phyloP scores from a whole-genome alignment of 441 rosid species.

The Capsella rubella region DNA sequence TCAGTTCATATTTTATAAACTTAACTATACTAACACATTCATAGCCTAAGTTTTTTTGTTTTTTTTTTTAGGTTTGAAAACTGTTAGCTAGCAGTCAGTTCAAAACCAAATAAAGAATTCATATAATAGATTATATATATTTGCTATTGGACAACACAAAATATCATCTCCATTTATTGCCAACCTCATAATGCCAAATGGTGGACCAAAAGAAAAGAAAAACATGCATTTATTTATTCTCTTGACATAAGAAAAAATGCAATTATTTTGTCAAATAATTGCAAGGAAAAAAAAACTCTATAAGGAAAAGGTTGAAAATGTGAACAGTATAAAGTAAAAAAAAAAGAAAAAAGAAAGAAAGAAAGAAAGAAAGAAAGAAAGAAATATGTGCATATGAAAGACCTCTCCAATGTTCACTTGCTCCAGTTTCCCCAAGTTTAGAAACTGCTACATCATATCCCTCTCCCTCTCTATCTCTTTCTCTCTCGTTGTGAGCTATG shows the following conservation, averaged over 20 bases:
- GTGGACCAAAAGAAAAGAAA: slow-evolving; percentile 39
- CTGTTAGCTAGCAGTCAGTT: background rate
- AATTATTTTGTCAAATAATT: slow-evolving; percentile 41
- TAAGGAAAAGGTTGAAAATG: slow-evolving; percentile 25
- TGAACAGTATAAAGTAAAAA: slow-evolving; percentile 33
- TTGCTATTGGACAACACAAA: slow-evolving; percentile 32
- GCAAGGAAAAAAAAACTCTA: slow-evolving; percentile 34
- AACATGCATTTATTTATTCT: slow-evolving; percentile 36
- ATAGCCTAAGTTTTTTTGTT: background rate
- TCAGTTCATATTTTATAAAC: too few relatives aligned
- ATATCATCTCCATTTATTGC: slow-evolving; percentile 46
- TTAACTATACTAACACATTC: background rate
- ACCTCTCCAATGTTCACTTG: slow-evolving; percentile 40
- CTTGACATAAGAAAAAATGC: slow-evolving; percentile 19
- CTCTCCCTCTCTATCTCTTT: slow-evolving; percentile 15
- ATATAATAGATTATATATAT: slow-evolving; percentile 2
- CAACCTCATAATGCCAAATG: slow-evolving; percentile 46
- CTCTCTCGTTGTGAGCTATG: slow-evolving; percentile 21
- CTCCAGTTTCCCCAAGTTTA: slow-evolving; percentile 36
- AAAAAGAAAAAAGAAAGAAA: slow-evolving; percentile 4
- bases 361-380: background rate
- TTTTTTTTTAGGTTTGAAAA: background rate
- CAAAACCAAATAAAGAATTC: slow-evolving; percentile 5
- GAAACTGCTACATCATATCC: slow-evolving; percentile 25
- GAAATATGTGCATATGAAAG: slow-evolving; percentile 26